Conservation (phyloP, 2,329 filamentous ascomycete genomes). For the Beauveria bassiana region DNA sequence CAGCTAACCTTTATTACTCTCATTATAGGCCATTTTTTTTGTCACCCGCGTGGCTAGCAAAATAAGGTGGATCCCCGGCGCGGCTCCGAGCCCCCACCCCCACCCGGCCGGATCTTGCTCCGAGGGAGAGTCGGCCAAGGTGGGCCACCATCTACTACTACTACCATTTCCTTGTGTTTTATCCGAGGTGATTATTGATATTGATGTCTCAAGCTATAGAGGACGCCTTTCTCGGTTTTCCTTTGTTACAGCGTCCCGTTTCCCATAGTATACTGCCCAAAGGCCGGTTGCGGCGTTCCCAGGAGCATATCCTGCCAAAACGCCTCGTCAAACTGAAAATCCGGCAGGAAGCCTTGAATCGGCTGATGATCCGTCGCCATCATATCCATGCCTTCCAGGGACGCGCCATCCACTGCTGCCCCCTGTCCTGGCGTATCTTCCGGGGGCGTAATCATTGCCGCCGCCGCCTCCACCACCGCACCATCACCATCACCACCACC, state of each 20-base stretch:
- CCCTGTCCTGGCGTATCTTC: neutral
- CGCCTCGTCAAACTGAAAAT: conserved; percentile 5
- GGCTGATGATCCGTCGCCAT: neutral
- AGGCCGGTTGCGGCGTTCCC: neutral
- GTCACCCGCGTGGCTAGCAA: too few species aligned
- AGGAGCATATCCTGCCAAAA: conserved; percentile 9
- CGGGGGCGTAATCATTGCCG: neutral
- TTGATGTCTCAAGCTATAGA: neutral
- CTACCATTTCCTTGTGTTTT: too few species aligned
- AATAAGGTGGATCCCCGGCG: neutral
- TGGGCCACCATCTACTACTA: too few species aligned
- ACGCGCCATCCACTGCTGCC: neutral
- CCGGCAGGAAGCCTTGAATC: neutral
- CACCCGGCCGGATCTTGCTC: neutral
- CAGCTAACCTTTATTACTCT: too few species aligned
- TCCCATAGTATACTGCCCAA: neutral
- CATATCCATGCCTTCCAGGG: neutral
- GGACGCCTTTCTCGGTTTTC: neutral
- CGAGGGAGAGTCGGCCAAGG: neutral
- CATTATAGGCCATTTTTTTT: too few species aligned
- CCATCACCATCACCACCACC: neutral
- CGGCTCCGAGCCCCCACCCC: neutral
- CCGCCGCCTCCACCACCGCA: neutral
- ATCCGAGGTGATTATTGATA: neutral
- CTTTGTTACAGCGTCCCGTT: neutral